Evolutionary conservation across 805 yeast genomes (phyloP), one percentile per base, ranked within the genome.

Genomic region (Teunomyces cretensis): DNA sequence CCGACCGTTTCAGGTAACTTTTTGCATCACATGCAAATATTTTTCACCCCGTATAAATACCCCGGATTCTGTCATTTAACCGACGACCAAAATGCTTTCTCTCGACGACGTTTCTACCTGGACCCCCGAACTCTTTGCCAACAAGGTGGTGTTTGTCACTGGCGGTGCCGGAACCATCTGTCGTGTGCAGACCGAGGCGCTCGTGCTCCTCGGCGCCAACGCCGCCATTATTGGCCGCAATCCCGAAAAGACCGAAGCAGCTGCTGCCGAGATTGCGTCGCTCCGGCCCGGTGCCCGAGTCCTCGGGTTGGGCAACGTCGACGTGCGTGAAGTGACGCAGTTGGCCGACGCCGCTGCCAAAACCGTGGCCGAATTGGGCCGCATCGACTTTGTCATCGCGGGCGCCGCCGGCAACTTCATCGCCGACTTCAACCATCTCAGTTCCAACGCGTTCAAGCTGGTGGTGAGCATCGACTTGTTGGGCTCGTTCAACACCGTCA

Each of bases 81-180:
- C n/a, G n/a, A n/a, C n/a, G n/a, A n/a, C 28, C 28, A 26, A 26
- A 3, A 26, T 26, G 28, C 5, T 26, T 26, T 26, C 28, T 26
- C 28, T 26, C 12, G 28, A 8, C 28, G 28, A 26, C 12, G 9
- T 26, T 26, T 50, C 68, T 28, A 37, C 55, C 30, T 72, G 73
- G 73, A 83, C 83, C 51, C 80, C 83, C 1, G 86, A 78, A 52
- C 56, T 89, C 32, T 90, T 90, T 70, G 75, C 81, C 46, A 95
- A 86, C 11, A 90, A 90, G 62, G 96, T 88, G 2, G 94, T 82
- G 4, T 86, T 91, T 53, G 88, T 89, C 42, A 92, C 98, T 1
- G 98, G 98, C 5, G 97, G 97, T 11, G 94, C 97, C 2, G 97
- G 97, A 9, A 82, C 96, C n/a, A 91, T 92, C 44, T 91, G 97